phyloP scores from a whole-genome alignment of 2,329 filamentous ascomycete species.

The Phyllosticta ampelicida region DNA sequence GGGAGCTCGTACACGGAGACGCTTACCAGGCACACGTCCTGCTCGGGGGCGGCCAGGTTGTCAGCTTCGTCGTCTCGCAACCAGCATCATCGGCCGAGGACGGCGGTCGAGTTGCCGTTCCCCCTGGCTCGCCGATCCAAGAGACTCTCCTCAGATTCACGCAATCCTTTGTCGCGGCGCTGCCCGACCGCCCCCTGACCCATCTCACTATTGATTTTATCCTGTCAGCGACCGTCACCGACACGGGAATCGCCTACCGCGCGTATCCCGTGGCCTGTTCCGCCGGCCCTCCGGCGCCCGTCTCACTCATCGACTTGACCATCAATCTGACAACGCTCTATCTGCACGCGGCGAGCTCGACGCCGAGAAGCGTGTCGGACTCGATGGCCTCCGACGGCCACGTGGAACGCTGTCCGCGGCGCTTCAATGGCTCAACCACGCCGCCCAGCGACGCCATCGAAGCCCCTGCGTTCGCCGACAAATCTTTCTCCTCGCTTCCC shows the following conservation, averaged over 20 bases:
- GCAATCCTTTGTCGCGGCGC: neutral
- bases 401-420: neutral
- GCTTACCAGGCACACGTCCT: neutral
- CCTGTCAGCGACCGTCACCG: neutral
- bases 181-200: neutral
- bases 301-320: neutral
- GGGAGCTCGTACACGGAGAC: constrained; percentile 1
- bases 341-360: neutral
- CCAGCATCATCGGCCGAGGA: neutral
- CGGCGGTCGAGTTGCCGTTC: neutral
- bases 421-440: neutral
- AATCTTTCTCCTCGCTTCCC: neutral
- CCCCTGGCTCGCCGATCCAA: neutral
- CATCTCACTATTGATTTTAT: constrained; percentile 1
- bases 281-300: neutral
- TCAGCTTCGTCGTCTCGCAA: neutral
- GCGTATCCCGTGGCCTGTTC: neutral
- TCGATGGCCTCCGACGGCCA: neutral
- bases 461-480: neutral
- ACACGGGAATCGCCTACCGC: neutral
- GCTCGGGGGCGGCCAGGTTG: neutral
- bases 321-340: neutral
- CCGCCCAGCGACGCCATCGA: neutral
- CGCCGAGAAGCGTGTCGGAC: neutral
- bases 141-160: neutral